Conservation (phyloP, 2,329 filamentous ascomycete species). For the Hymenotorrendiella dingleyae region DNA sequence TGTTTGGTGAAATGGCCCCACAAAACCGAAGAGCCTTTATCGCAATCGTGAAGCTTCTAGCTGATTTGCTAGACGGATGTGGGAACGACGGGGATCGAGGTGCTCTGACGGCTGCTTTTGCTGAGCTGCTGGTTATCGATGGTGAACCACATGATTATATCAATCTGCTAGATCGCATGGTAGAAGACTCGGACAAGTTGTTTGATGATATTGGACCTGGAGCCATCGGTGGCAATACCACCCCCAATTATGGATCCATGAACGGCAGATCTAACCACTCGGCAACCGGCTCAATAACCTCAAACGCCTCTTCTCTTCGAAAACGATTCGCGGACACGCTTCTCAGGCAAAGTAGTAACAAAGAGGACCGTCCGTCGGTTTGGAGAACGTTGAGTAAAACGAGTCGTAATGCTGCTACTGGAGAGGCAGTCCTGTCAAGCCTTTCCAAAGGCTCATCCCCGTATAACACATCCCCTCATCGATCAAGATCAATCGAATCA, state of each 20-base stretch:
- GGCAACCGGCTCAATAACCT: slow-evolving; percentile 65
- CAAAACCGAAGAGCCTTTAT: slow-evolving; percentile 74
- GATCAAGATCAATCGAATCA: slow-evolving; percentile 73
- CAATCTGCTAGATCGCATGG: slow-evolving; percentile 79
- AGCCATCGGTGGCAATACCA: slow-evolving; percentile 19
- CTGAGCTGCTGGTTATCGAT: slow-evolving; percentile 75
- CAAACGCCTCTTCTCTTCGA: slow-evolving; percentile 79
- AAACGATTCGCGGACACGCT: slow-evolving; percentile 77
- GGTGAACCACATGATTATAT: slow-evolving; percentile 77
- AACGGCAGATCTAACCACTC: slow-evolving; percentile 26
- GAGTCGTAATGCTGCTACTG: slow-evolving; percentile 52
- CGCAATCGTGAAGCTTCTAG: slow-evolving; percentile 76
- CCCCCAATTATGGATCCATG: slow-evolving; percentile 22
- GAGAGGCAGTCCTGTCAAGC: slow-evolving; percentile 48
- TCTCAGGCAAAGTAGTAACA: slow-evolving; percentile 73
- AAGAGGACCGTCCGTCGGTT: slow-evolving; percentile 65
- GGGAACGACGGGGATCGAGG: slow-evolving; percentile 88
- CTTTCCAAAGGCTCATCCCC: slow-evolving; percentile 60
- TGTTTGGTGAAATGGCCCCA: slow-evolving; percentile 61
- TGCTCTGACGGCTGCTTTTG: slow-evolving; percentile 80
- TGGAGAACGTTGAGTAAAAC: slow-evolving; percentile 88
- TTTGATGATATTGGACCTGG: slow-evolving; percentile 58
- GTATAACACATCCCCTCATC: no score
- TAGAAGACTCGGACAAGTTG: slow-evolving; percentile 84
- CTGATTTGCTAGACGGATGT: slow-evolving; percentile 82